Evolutionary conservation across 495 filamentous ascomycete genomes (phyloP), one percentile per base, ranked within the genome.

Genomic region (Penicillium arizonense): DNA sequence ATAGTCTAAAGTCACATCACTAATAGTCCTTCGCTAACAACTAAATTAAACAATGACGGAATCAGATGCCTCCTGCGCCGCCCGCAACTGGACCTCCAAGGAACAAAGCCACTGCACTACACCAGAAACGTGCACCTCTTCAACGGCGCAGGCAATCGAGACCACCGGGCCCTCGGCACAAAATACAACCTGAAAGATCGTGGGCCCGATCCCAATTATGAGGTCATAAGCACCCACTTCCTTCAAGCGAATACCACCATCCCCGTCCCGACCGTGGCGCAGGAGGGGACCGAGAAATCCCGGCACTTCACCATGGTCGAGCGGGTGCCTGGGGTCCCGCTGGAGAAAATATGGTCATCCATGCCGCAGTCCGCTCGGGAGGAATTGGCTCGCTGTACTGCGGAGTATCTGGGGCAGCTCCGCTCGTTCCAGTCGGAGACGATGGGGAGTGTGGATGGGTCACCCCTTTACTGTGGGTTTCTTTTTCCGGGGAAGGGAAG

Each of bases 101-200:
- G 56, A 43, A 18, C 49, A 56, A 49, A 36, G 49, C 40, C 42
- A 52, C 49, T 37, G 41, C 11, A 4, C 23, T 38, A 28, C 23
- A 5, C 28, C 8, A 48, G 34, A 41, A 39, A 32, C 32, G 39
- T 33, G 33, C 45, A 23, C 38, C 30, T 33, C 6, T 50, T 34
- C 8, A 4, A 28, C 16, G 12, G 47, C 18, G 34, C 23, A 5
- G 14, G 21, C 34, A 9, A 20, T 32, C 23, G 14, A 13, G 35
- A 14, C 14, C 16, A 37, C 34, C 28, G 14, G 46, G 5, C 21
- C 35, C 35, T 32, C 20, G 41, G 41, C 21, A 38, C 33, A 13
- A 45, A 39, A 12, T 44, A 23, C 59, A 11, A 26, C 7, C 18
- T 47, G 7, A 70, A 70, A 44, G 67, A 70, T n/a, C 53, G 56